phyloP scores from a whole-genome alignment of 164 flowering plant genomes.

The Piper betle region DNA sequence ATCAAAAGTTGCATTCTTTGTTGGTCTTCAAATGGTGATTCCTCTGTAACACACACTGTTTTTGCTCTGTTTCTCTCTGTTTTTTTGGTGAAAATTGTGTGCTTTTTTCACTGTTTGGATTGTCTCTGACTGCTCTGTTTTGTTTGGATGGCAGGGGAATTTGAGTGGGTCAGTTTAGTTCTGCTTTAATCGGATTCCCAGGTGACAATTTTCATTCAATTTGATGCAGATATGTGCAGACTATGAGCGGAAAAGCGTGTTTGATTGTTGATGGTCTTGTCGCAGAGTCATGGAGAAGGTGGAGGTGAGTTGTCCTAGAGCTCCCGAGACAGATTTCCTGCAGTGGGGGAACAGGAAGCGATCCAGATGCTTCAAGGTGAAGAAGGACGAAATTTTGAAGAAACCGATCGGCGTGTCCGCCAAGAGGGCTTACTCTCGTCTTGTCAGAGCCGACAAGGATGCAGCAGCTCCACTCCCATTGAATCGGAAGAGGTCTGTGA shows the following conservation, averaged over 20 bases:
- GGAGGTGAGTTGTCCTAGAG: conserved; percentile 11
- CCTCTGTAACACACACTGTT: conserved; percentile 5
- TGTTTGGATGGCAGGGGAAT: conserved; percentile 7
- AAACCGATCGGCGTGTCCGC: conserved; percentile 15
- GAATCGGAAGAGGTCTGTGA: conserved; percentile 6
- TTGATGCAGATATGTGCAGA: conserved; percentile 5
- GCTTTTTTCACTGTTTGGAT: not conserved
- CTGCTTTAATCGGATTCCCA: conserved; percentile 8
- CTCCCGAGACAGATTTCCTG: conserved; percentile 34
- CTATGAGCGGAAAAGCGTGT: conserved; percentile 6
- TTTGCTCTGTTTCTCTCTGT: not conserved
- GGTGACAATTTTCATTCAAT: not conserved
- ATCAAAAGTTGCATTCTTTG: conserved; percentile 2
- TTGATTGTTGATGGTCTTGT: not conserved
- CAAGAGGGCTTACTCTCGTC: conserved; percentile 24
- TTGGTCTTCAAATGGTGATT: conserved; percentile 4
- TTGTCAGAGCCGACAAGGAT: conserved; percentile 20
- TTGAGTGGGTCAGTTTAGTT: conserved; percentile 1
- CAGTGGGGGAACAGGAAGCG: conserved; percentile 60
- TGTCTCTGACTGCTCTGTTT: not conserved
- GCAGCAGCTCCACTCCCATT: conserved; percentile 10
- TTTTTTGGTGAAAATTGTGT: not conserved
- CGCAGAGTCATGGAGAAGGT: conserved; percentile 22
- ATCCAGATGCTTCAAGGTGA: conserved; percentile 36
- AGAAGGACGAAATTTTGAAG: conserved; percentile 19